A percentile compares a stretch with the other conserved stretches of the same genome.
Conservation (phyloP, 23 red algal species). For the Gracilaria domingensis region DNA sequence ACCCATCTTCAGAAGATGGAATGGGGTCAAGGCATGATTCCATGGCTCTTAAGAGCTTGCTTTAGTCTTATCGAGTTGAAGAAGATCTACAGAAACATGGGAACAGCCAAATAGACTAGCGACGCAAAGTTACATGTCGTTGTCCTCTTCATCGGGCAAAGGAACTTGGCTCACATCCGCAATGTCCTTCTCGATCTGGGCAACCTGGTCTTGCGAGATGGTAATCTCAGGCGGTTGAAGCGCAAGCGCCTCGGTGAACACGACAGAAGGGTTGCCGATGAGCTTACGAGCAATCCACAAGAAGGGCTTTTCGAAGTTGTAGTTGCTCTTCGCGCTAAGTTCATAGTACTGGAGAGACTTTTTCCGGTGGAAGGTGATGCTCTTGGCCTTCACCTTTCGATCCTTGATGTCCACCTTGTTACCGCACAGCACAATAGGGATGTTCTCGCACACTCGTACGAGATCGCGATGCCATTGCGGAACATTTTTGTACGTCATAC, state of each 20-base stretch:
- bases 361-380: slow-evolving; percentile 96
- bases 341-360: slow-evolving; percentile 99
- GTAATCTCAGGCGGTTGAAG: slow-evolving; percentile 93
- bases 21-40: background rate
- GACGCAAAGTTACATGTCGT: slow-evolving; percentile 48
- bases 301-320: slow-evolving; percentile 99
- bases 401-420: slow-evolving; percentile 99
- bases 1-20: background rate
- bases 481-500: slow-evolving; percentile 99
- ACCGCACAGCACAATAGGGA: slow-evolving; percentile 97
- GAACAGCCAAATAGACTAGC: slow-evolving; percentile 4
- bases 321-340: slow-evolving; percentile 98
- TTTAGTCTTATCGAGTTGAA: slow-evolving; percentile 1
- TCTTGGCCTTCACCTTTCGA: slow-evolving; percentile 99
- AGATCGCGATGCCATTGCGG: slow-evolving; percentile 99
- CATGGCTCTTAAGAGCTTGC: slow-evolving; percentile 1
- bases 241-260: slow-evolving; percentile 93
- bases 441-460: slow-evolving; percentile 99
- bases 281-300: slow-evolving; percentile 99
- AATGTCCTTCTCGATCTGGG: slow-evolving; percentile 96
- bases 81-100: slow-evolving; percentile 20
- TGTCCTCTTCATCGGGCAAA: slow-evolving; percentile 97
- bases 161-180: slow-evolving; percentile 79
- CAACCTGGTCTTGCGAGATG: slow-evolving; percentile 82
- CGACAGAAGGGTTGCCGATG: slow-evolving; percentile 83